phyloP scores from a whole-genome alignment of 805 yeast species.

The Metschnikowia lunata region DNA sequence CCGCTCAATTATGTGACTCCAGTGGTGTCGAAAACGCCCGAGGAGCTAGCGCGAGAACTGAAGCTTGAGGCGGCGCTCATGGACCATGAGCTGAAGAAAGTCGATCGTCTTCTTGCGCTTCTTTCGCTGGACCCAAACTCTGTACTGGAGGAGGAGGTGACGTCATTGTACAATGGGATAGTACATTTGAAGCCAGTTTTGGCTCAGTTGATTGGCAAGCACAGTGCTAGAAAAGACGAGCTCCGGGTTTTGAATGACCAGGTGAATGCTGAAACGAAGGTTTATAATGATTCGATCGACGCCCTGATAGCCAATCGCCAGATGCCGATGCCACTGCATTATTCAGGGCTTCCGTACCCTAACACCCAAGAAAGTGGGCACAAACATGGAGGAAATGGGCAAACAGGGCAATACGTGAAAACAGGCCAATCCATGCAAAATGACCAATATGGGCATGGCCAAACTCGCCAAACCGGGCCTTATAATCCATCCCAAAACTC shows the following conservation, averaged over 20 bases:
- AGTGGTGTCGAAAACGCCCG: conserved; percentile 58
- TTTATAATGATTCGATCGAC: conserved; percentile 68
- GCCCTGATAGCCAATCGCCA: conserved; percentile 14
- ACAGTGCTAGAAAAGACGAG: conserved; percentile 74
- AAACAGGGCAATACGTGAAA: neutral
- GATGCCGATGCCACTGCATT: neutral
- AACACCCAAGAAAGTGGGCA: too few species aligned
- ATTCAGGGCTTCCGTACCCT: conserved; percentile 3
- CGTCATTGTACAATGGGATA: conserved; percentile 65
- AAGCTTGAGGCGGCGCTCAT: conserved; percentile 52
- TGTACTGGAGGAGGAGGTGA: conserved; percentile 60
- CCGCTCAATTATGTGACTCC: conserved; percentile 90
- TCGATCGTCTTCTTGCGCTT: conserved; percentile 65
- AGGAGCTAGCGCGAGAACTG: conserved; percentile 50
- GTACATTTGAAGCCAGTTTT: conserved; percentile 71
- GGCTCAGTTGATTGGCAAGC: conserved; percentile 71
- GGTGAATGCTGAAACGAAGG: conserved; percentile 60
- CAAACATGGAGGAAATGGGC: too few species aligned
- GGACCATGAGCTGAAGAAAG: conserved; percentile 46
- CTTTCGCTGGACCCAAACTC: conserved; percentile 35
- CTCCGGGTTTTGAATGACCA: conserved; percentile 66
- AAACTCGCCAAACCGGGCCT: too few species aligned
- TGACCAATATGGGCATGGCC: too few species aligned
- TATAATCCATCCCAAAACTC: too few species aligned
- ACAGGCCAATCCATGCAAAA: neutral